Percentiles rank a stretch among this genome's conserved stretches.
phyloP scores from a whole-genome alignment of 331 rosid species.

The Erythrophleum ivorense region DNA sequence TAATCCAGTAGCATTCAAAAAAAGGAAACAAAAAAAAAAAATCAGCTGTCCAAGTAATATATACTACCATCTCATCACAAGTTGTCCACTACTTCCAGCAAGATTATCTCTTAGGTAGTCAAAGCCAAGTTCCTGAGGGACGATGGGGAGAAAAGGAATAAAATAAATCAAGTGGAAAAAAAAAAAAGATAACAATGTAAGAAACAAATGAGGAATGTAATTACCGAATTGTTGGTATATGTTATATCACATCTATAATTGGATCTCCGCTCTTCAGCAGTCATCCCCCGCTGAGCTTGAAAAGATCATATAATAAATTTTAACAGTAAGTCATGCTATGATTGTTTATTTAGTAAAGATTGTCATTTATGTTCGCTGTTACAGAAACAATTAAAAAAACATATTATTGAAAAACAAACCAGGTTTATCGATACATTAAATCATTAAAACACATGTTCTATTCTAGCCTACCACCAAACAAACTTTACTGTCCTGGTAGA shows the following conservation, averaged over 20 bases:
- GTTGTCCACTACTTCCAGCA: constrained; percentile 77
- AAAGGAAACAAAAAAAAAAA: not conserved
- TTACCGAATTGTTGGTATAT: constrained; percentile 94
- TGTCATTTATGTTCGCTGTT: constrained; percentile 1
- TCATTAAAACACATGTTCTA: constrained; percentile 18
- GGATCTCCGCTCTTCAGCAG: constrained; percentile 66
- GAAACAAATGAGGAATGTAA: constrained; percentile 30
- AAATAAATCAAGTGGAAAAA: constrained; percentile 30
- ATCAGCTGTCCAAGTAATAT: constrained; percentile 33
- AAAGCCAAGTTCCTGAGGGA: constrained; percentile 90
- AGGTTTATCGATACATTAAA: not conserved
- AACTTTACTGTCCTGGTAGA: constrained; percentile 13
- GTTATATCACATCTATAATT: constrained; percentile 91
- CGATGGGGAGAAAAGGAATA: constrained; percentile 30
- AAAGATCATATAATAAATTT: constrained; percentile 43
- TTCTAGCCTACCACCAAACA: constrained; percentile 25
- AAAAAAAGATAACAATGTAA: constrained; percentile 40
- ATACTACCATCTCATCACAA: constrained; percentile 95
- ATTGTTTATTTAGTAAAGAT: constrained; percentile 22
- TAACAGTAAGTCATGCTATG: constrained; percentile 20
- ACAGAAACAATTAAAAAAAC: not conserved
- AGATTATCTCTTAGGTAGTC: constrained; percentile 97
- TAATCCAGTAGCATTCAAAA: constrained; percentile 32
- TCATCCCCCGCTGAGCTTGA: constrained; percentile 78
- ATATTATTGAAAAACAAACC: not conserved